A percentile compares a stretch with the other conserved stretches of the same genome.
phyloP scores from a whole-genome alignment of 208 protist species.

The Spongospora subterranea region DNA sequence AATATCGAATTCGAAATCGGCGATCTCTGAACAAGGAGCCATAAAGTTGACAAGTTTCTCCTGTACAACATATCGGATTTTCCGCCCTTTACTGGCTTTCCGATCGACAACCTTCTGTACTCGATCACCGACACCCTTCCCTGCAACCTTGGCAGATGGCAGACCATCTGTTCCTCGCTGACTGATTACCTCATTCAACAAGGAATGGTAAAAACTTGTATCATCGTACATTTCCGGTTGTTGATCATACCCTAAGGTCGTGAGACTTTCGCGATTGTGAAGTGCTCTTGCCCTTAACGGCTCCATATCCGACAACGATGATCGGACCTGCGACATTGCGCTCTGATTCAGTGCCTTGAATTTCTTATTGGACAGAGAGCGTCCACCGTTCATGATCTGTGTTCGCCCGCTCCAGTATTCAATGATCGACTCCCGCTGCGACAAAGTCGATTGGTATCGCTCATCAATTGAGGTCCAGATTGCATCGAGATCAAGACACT shows the following conservation, averaged over 20 bases:
- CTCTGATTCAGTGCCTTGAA: conserved; percentile 57
- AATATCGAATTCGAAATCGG: conserved; percentile 8
- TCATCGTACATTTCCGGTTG: not conserved
- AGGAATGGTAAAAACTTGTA: not conserved
- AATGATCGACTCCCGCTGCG: not conserved
- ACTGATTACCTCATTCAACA: conserved; percentile 13
- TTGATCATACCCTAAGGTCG: not conserved
- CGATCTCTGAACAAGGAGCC: not conserved
- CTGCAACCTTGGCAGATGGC: no score
- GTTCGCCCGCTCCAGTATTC: not conserved
- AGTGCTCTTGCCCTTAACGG: not conserved
- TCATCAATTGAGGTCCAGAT: conserved; percentile 28
- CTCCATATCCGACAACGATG: not conserved
- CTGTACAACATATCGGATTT: conserved; percentile 22
- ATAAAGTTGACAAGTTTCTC: conserved; percentile 53
- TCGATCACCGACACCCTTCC: not conserved
- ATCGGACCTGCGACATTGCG: not conserved
- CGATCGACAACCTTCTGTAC: conserved; percentile 6
- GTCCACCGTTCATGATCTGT: conserved; percentile 8
- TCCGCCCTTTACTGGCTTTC: conserved; percentile 34
- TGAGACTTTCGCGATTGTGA: no score
- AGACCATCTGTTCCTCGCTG: not conserved
- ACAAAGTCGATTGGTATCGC: not conserved
- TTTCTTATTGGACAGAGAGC: conserved; percentile 11
- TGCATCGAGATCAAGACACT: conserved; percentile 3